Evolutionary conservation across 306 rosid genomes (phyloP).

Genomic region (Rosa chinensis): DNA sequence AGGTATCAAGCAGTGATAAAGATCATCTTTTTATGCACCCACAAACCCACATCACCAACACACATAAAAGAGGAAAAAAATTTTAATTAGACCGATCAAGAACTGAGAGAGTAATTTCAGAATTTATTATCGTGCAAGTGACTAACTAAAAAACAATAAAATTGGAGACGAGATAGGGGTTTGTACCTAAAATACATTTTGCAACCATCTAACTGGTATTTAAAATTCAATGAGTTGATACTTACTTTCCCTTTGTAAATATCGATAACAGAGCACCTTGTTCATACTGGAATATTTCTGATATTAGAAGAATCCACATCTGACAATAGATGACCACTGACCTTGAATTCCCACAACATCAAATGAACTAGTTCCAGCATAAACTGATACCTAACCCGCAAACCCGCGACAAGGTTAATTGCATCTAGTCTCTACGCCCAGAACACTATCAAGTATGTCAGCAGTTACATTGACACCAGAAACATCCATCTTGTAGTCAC

Average conservation of each 20-base stretch:
- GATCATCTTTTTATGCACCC: neutral
- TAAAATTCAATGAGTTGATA: slow-evolving; percentile 29
- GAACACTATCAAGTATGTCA: slow-evolving; percentile 8
- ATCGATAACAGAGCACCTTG: slow-evolving; percentile 44
- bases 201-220: slow-evolving; percentile 17
- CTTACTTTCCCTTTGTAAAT: slow-evolving; percentile 53
- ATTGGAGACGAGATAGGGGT: neutral
- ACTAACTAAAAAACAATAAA: neutral
- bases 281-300: slow-evolving; percentile 45
- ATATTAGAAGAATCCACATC: slow-evolving; percentile 47
- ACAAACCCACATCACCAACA: too few species aligned
- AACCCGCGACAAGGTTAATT: slow-evolving; percentile 25
- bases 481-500: slow-evolving; percentile 31
- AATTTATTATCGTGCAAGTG: neutral
- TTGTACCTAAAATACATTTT: slow-evolving; percentile 15
- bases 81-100: neutral
- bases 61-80: neutral
- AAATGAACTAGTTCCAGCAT: slow-evolving; percentile 36
- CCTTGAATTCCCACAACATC: slow-evolving; percentile 43
- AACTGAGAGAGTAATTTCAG: neutral
- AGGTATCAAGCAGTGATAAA: neutral
- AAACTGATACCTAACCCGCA: slow-evolving; percentile 22
- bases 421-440: slow-evolving; percentile 28
- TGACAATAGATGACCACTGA: slow-evolving; percentile 35
- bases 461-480: neutral